A percentile compares a stretch with the other conserved stretches of the same genome.
Conservation (phyloP, 164 flowering plant genomes). For the Vitis rotundifolia region DNA sequence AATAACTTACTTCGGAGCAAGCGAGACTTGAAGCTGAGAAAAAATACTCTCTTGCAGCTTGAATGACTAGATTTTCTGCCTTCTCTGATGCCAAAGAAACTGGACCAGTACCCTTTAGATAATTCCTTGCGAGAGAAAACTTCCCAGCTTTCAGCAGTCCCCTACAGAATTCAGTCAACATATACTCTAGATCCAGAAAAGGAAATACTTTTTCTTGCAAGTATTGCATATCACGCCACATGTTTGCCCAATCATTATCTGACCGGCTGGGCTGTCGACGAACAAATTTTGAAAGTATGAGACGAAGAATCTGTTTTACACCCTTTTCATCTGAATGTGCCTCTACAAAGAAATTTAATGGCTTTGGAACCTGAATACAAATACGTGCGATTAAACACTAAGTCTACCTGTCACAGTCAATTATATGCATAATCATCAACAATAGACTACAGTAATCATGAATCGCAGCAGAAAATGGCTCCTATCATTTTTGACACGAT, state of each 20-base stretch:
- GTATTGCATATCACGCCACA: constrained; percentile 95
- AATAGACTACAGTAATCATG: not conserved
- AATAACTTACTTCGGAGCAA: constrained; percentile 75
- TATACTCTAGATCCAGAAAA: constrained; percentile 81
- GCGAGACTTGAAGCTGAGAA: constrained; percentile 93
- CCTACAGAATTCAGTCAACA: constrained; percentile 89
- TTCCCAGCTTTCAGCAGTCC: constrained; percentile 96
- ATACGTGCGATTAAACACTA: constrained; percentile 4
- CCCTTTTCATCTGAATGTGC: constrained; percentile 78
- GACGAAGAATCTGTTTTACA: constrained; percentile 93
- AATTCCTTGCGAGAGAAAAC: constrained; percentile 93
- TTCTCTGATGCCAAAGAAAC: constrained; percentile 74
- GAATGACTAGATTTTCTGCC: constrained; percentile 90
- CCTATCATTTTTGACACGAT: no score
- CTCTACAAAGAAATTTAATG: constrained; percentile 65
- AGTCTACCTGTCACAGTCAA: not conserved
- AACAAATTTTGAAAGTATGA: constrained; percentile 91
- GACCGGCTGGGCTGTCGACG: constrained; percentile 81
- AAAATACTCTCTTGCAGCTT: constrained; percentile 93
- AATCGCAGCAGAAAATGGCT: no score
- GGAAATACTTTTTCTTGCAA: constrained; percentile 91
- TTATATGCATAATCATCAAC: not conserved
- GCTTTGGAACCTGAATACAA: constrained; percentile 84
- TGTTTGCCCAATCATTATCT: constrained; percentile 92
- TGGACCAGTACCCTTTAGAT: constrained; percentile 76